Evolutionary conservation across 2,329 filamentous ascomycete species (phyloP).

Genomic region (Stemphylium beticola): DNA sequence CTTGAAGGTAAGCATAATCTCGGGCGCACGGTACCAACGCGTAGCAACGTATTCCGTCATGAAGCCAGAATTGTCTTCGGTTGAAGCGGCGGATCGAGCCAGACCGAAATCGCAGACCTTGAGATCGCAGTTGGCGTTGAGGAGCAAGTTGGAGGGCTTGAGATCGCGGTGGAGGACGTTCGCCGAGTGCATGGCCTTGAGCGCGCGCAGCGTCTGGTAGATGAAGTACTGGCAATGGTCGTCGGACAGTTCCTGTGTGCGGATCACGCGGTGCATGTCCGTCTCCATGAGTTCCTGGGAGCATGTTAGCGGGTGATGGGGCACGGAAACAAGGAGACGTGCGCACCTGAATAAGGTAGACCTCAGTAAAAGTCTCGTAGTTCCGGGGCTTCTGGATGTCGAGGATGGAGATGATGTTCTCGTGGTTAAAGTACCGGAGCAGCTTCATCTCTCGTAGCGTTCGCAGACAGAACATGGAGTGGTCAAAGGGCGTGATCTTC

Average conservation of each 20-base stretch:
- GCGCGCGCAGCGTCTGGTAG: constrained; percentile 95
- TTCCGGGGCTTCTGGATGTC: constrained; percentile 98
- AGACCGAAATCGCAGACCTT: constrained; percentile 99
- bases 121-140: constrained; percentile 98
- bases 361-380: constrained; percentile 95
- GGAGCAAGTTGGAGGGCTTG: constrained; percentile 94
- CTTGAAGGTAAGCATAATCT: constrained; percentile 99
- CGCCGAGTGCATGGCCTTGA: constrained; percentile 99
- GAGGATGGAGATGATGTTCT: constrained; percentile 99
- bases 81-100: constrained; percentile 91
- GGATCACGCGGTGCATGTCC: constrained; percentile 98
- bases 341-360: constrained; percentile 92
- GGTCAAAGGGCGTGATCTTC: constrained; percentile 99
- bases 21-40: constrained; percentile 97
- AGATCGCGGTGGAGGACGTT: constrained; percentile 97
- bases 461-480: constrained; percentile 97
- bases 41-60: constrained; percentile 99
- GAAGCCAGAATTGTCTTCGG: constrained; percentile 99
- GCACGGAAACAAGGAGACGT: background rate
- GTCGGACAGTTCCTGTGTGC: constrained; percentile 96
- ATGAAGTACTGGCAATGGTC: constrained; percentile 99
- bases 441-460: constrained; percentile 99
- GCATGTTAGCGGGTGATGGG: constrained; percentile 15
- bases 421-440: constrained; percentile 97
- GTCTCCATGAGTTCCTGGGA: constrained; percentile 97